Conservation (phyloP, 352 stramenopile species). For the Pythium dissotocum region DNA sequence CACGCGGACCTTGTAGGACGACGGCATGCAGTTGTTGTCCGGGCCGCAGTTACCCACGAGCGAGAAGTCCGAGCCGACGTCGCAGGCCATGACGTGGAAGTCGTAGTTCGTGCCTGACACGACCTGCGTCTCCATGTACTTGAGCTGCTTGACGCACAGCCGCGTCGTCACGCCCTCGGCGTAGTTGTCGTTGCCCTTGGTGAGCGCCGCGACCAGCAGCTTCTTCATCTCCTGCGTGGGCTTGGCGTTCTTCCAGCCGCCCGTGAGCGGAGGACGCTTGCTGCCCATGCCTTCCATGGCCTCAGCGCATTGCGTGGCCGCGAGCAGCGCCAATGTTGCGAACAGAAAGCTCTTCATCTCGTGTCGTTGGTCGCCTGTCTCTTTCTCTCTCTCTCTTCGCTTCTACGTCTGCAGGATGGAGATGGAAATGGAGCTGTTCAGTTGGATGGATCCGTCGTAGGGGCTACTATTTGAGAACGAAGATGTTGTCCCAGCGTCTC, state of each 20-base stretch:
- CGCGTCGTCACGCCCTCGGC: conserved; percentile 26
- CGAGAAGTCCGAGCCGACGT: conserved; percentile 30
- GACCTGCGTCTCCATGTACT: conserved; percentile 56
- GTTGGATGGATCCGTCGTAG: background rate
- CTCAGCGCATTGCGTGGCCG: background rate
- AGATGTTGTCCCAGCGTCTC: background rate
- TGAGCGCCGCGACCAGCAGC: conserved; percentile 26
- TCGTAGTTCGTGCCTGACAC: conserved; percentile 79
- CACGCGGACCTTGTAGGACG: conserved; percentile 50
- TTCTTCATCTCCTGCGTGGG: conserved; percentile 24
- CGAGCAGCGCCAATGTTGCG: conserved; percentile 5
- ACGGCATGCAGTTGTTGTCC: conserved; percentile 31
- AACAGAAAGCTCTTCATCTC: conserved; percentile 3
- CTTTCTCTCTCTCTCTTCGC: too few relatives aligned
- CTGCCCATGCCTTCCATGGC: conserved; percentile 25
- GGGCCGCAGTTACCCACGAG: conserved; percentile 41
- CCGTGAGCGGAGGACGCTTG: background rate
- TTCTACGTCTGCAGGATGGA: background rate
- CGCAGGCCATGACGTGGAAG: conserved; percentile 62
- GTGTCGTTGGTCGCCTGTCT: background rate
- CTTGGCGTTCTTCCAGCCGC: conserved; percentile 28
- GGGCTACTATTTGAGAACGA: background rate
- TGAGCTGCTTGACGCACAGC: conserved; percentile 44
- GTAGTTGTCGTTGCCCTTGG: conserved; percentile 34
- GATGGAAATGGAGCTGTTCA: conserved; percentile 5